Evolutionary conservation across 2,329 filamentous ascomycete species (phyloP).

Genomic region (Colletotrichum sp.): DNA sequence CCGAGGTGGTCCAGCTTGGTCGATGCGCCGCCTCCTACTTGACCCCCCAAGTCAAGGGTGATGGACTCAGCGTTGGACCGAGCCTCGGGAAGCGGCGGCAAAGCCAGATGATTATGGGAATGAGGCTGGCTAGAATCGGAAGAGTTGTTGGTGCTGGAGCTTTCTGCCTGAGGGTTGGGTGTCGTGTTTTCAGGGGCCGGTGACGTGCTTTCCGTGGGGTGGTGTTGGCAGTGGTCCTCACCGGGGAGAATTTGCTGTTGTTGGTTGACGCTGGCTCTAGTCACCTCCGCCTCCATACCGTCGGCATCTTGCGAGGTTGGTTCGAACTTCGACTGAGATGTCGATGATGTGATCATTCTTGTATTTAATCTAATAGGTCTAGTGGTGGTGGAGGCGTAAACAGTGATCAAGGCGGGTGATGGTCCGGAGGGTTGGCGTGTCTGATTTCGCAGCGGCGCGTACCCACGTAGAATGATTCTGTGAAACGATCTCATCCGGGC

Average conservation of each 20-base stretch:
- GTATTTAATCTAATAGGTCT: neutral
- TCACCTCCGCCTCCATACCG: neutral
- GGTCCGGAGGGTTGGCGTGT: conserved; percentile 6
- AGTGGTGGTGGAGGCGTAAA: neutral
- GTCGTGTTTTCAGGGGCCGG: conserved; percentile 18
- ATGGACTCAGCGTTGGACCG: neutral
- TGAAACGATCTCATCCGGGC: conserved; percentile 1
- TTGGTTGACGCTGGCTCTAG: neutral
- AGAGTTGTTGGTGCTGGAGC: neutral
- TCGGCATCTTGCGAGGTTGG: neutral
- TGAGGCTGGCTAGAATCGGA: conserved; percentile 18
- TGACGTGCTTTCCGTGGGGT: conserved; percentile 22
- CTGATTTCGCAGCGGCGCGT: neutral
- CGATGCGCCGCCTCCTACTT: conserved; percentile 25
- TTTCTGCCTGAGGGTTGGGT: neutral
- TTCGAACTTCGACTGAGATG: neutral
- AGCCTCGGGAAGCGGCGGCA: conserved; percentile 20
- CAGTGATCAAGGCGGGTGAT: conserved; percentile 7
- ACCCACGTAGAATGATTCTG: conserved; percentile 1
- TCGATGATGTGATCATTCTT: conserved; percentile 17
- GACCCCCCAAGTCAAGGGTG: conserved; percentile 37
- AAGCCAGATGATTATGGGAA: neutral
- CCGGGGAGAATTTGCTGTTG: neutral
- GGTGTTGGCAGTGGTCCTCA: conserved; percentile 9
- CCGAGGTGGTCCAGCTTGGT: conserved; percentile 72